Base-by-base conservation (phyloP, 148 eudicot species). In the Rhododendron molle region DNA sequence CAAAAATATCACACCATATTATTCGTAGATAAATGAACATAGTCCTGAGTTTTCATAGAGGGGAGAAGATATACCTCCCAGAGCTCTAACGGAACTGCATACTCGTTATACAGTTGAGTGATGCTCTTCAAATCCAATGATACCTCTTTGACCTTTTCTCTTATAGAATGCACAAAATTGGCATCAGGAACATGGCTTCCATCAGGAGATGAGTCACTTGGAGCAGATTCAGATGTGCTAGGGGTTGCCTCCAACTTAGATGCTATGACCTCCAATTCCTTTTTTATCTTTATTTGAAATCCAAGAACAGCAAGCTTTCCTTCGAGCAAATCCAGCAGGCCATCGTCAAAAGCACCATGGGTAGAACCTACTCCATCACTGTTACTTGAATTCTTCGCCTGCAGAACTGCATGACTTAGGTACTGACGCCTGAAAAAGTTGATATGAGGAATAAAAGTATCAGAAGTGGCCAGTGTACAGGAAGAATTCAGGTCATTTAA, bases 291-390 rank as follows among this genome's bases (percentile, higher is more conserved):
- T 79, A 93, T 93, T 88, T 97, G 99, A 88, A 97, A 95, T 86
- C 93, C 93, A 83, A 94, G 94, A 91, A 97, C 99, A 84, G 98
- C 91, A 87, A 97, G 96, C 92, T 97, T 97, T 65, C 96, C 99
- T 88, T 97, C 98, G 76, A 95, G 95, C 83, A 97, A 89, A 91
- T 95, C 98, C 87, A 97, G 91, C 80, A 97, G 91, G 56, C 99
- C 99, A 87, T 87, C 93, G 81, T 97, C 98, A 81, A 90, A 89
- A 60, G 90, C 90, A 74, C 91, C 92, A 85, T 90, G 93, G 26
- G 93, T 69, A 82, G 96, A 88, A 86, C 87, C 89, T 86, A 47
- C 83, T 32, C 87, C 86, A 82, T 93, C 95, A 84, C 58, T 87
- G 71, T 90, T 93, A 89, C 86, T 89, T 34, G 93, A 94, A 82